phyloP scores from a whole-genome alignment of 164 flowering plant genomes.

The Berberis vulgaris region DNA sequence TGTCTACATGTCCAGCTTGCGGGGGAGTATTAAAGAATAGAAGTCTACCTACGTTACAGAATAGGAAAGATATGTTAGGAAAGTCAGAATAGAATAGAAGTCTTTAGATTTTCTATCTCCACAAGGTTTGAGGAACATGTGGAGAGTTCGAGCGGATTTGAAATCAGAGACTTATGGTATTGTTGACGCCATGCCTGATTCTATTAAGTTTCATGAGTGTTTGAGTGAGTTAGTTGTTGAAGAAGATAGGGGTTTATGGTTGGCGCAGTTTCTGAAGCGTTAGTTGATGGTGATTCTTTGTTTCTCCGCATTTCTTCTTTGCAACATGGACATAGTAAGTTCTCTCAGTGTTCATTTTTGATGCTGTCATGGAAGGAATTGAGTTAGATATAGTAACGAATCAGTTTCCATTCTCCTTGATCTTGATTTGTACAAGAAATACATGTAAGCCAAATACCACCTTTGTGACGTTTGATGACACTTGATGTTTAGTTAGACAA shows the following conservation, averaged over 20 bases:
- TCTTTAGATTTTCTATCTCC: no score
- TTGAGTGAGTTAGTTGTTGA: conserved; percentile 14
- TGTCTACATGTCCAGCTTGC: no score
- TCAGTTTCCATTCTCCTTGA: no score
- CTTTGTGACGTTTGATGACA: no score
- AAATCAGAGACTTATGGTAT: conserved; percentile 45
- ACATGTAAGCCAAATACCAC: no score
- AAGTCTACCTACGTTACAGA: no score
- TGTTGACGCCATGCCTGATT: conserved; percentile 19
- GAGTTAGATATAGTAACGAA: no score
- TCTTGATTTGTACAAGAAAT: no score
- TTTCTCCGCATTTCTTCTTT: conserved; percentile 83
- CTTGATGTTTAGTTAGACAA: no score
- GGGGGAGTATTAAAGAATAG: no score
- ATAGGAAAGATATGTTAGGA: no score
- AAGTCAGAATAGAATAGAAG: no score
- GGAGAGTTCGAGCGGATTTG: conserved; percentile 46
- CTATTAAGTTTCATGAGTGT: conserved; percentile 28
- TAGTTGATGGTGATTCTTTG: conserved; percentile 88
- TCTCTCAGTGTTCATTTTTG: not conserved
- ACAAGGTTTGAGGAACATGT: not conserved
- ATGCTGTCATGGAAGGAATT: not conserved
- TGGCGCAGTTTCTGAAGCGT: conserved; percentile 80
- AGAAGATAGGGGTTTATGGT: conserved; percentile 36
- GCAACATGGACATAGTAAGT: conserved; percentile 95